These are phyloP conservation scores for Penicillium crystallinum DNA, from an alignment of 495 filamentous ascomycete species.

Conservation along the genomic window DNA sequence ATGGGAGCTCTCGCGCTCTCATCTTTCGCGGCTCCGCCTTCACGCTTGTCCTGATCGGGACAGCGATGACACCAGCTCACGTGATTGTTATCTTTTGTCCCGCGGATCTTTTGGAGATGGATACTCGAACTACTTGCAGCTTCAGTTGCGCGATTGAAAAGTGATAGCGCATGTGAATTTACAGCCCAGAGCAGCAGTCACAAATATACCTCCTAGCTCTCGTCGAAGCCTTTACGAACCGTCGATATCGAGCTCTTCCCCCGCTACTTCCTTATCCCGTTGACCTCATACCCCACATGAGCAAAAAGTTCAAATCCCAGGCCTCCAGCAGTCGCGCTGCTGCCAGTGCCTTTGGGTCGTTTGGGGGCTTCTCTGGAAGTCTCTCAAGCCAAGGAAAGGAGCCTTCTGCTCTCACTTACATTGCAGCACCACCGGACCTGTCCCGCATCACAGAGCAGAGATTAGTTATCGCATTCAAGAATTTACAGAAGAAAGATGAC, in stretches of 20 bases:
- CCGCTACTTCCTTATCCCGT: constrained; percentile 24
- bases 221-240: constrained; percentile 1
- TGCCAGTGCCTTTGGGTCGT: constrained; percentile 43
- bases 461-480: constrained; percentile 84
- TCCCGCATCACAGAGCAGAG: constrained; percentile 70
- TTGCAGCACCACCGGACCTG: constrained; percentile 79
- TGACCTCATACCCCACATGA: constrained; percentile 51
- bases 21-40: constrained; percentile 1
- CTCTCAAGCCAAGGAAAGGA: constrained; percentile 43
- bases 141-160: constrained; percentile 7
- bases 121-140: constrained; percentile 27
- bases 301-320: constrained; percentile 65
- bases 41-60: constrained; percentile 33
- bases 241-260: constrained; percentile 10
- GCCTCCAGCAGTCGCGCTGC: constrained; percentile 67
- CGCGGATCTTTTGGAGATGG: constrained; percentile 2
- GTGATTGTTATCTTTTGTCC: constrained; percentile 24
- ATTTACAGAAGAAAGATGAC: constrained; percentile 84
- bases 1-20: constrained; percentile 2
- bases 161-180: background rate
- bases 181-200: background rate
- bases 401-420: constrained; percentile 69
- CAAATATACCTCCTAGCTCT: background rate
- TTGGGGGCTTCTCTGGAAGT: constrained; percentile 41
- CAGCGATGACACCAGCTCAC: constrained; percentile 38